A percentile compares a stretch with the other conserved stretches of the same genome.
Conservation (phyloP, 768 basidiomycete genomes). For the Russula sp. region DNA sequence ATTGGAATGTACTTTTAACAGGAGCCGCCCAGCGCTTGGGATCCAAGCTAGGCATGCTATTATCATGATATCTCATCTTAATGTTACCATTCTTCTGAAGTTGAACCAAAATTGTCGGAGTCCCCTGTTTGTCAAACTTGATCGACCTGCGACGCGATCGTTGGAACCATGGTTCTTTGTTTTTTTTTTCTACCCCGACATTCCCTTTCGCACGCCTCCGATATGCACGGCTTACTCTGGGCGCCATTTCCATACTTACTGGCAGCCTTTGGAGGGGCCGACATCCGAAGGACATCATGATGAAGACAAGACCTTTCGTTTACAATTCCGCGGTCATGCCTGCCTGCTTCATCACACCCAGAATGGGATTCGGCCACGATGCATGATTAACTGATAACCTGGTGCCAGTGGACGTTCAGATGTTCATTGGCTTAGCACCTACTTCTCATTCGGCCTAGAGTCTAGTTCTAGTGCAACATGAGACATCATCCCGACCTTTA, state of each 20-base stretch:
- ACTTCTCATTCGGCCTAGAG: not conserved
- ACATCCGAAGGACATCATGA: not conserved
- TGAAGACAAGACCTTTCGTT: not conserved
- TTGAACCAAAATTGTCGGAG: constrained; percentile 4
- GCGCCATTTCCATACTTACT: not conserved
- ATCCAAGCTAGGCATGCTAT: not conserved
- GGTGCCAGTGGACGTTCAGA: not conserved
- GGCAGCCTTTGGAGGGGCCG: not conserved
- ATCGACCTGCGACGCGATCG: constrained; percentile 3
- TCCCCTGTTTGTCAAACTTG: constrained; percentile 10
- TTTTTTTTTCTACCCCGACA: constrained; percentile 7
- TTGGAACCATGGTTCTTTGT: not conserved
- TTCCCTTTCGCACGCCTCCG: not conserved
- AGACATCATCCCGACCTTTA: not conserved
- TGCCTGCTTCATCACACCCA: too few relatives aligned
- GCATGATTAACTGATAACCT: not conserved
- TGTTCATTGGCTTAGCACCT: not conserved
- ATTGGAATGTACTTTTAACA: not conserved
- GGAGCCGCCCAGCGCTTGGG: not conserved
- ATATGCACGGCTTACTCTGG: not conserved
- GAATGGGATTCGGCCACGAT: not conserved
- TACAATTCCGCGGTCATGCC: not conserved
- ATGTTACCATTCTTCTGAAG: constrained; percentile 1
- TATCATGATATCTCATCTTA: constrained; percentile 1
- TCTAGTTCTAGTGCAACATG: not conserved